phyloP scores from a whole-genome alignment of 208 protist genomes.

The Leishmania mexicana region DNA sequence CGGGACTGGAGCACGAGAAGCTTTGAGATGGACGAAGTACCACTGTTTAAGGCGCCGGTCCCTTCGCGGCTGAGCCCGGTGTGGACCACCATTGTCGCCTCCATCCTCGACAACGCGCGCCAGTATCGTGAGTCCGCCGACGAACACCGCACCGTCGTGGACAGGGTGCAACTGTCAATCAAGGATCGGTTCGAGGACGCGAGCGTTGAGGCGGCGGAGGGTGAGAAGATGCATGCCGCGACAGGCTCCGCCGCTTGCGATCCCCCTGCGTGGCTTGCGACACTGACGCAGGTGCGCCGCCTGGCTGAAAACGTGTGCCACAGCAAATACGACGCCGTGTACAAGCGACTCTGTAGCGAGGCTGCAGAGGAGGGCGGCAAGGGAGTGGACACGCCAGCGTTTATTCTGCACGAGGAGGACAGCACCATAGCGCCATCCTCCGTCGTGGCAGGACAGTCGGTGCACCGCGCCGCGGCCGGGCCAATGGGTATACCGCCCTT shows the following conservation, averaged over 20 bases:
- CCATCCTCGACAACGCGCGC: slow-evolving; percentile 27
- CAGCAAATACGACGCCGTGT: slow-evolving; percentile 35
- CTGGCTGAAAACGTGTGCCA: slow-evolving; percentile 28
- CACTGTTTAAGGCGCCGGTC: background rate
- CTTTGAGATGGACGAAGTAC: background rate
- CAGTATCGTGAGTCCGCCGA: slow-evolving; percentile 16
- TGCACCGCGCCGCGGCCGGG: slow-evolving; percentile 6
- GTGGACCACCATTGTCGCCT: slow-evolving; percentile 20
- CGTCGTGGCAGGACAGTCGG: slow-evolving; percentile 10
- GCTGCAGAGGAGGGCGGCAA: slow-evolving; percentile 17
- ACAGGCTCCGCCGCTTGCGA: background rate
- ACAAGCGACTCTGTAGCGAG: slow-evolving; percentile 20
- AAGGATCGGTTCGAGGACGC: slow-evolving; percentile 12
- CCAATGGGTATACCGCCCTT: slow-evolving; percentile 31
- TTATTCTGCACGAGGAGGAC: slow-evolving; percentile 13
- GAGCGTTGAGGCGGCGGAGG: background rate
- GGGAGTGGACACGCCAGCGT: background rate
- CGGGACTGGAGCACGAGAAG: slow-evolving; percentile 14
- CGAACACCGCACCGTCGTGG: slow-evolving; percentile 6
- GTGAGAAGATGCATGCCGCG: background rate
- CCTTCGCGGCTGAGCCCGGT: slow-evolving; percentile 8
- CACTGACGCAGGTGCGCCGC: slow-evolving; percentile 13
- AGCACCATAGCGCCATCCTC: slow-evolving; percentile 13
- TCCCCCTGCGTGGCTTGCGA: slow-evolving; percentile 12
- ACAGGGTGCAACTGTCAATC: slow-evolving; percentile 15